Percentiles rank a stretch among this genome's conserved stretches.
These are phyloP conservation scores for Pleurotus eryngii DNA, from an alignment of 768 basidiomycete species.

Conservation along the genomic window DNA sequence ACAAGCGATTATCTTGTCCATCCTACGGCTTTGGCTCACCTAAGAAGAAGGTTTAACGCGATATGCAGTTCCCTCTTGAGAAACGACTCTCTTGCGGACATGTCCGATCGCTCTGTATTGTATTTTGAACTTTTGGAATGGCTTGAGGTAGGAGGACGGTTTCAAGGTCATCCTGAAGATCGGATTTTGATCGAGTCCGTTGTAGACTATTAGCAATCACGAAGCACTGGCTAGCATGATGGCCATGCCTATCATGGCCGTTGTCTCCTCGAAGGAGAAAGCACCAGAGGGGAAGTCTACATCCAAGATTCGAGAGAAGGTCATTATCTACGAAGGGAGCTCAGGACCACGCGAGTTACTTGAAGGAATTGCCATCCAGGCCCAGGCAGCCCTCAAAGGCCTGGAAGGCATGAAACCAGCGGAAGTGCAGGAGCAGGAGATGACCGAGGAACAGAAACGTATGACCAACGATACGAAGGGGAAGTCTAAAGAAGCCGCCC, in stretches of 20 bases:
- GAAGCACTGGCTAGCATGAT: slow-evolving; percentile 94
- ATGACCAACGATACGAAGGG: slow-evolving; percentile 68
- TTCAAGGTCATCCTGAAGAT: not conserved
- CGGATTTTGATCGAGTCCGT: slow-evolving; percentile 8
- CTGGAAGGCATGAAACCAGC: slow-evolving; percentile 60
- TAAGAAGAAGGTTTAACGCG: slow-evolving; percentile 86
- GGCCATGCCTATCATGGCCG: slow-evolving; percentile 96
- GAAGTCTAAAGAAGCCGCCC: slow-evolving; percentile 56
- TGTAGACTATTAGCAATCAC: slow-evolving; percentile 86
- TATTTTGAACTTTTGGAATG: slow-evolving; percentile 91
- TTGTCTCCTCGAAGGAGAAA: slow-evolving; percentile 66
- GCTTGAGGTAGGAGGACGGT: slow-evolving; percentile 64
- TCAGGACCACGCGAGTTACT: slow-evolving; percentile 88
- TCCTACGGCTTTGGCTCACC: slow-evolving; percentile 87
- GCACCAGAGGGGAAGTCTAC: slow-evolving; percentile 39
- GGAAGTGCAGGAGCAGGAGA: slow-evolving; percentile 51
- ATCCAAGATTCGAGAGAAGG: slow-evolving; percentile 69
- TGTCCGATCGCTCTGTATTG: slow-evolving; percentile 82
- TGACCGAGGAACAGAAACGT: slow-evolving; percentile 89
- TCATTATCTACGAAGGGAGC: slow-evolving; percentile 86
- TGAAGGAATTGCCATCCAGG: slow-evolving; percentile 90
- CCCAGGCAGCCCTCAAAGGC: slow-evolving; percentile 87
- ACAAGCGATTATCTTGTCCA: slow-evolving; percentile 92
- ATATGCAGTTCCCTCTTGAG: slow-evolving; percentile 82
- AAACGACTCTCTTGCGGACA: slow-evolving; percentile 91